Percentiles rank a stretch among this genome's conserved stretches.
phyloP scores from a whole-genome alignment of 495 filamentous ascomycete species.

The Xylaria castorea region DNA sequence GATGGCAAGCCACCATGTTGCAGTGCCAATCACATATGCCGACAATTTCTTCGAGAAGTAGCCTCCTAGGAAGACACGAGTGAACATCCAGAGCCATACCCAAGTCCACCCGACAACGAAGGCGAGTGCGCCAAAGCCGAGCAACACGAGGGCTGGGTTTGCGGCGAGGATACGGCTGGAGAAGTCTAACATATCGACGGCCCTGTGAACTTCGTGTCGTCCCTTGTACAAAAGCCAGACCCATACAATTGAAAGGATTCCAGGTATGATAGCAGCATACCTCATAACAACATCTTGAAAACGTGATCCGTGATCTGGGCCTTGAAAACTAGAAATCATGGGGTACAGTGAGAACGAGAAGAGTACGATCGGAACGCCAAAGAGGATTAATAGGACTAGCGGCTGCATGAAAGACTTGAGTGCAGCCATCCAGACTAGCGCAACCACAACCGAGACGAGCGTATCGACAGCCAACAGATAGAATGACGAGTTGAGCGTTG shows the following conservation, averaged over 20 bases:
- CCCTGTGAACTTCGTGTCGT: constrained; percentile 77
- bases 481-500: constrained; percentile 83
- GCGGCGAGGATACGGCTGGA: constrained; percentile 84
- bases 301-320: constrained; percentile 68
- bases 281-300: constrained; percentile 90
- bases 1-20: constrained; percentile 88
- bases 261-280: constrained; percentile 80
- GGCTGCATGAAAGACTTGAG: constrained; percentile 83
- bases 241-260: constrained; percentile 77
- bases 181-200: constrained; percentile 88
- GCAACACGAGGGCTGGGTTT: constrained; percentile 79
- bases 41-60: constrained; percentile 66
- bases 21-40: constrained; percentile 77
- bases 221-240: constrained; percentile 78
- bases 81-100: constrained; percentile 97
- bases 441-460: constrained; percentile 83
- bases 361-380: constrained; percentile 84
- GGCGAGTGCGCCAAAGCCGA: constrained; percentile 80
- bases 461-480: constrained; percentile 90
- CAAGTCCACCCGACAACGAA: constrained; percentile 87
- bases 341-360: constrained; percentile 90
- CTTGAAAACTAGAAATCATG: constrained; percentile 86
- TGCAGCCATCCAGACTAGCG: constrained; percentile 87
- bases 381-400: constrained; percentile 76
- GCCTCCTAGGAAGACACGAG: constrained; percentile 87